Base-by-base conservation (phyloP, 225 moss, liverwort and hornwort species). In the Asterella californica region DNA sequence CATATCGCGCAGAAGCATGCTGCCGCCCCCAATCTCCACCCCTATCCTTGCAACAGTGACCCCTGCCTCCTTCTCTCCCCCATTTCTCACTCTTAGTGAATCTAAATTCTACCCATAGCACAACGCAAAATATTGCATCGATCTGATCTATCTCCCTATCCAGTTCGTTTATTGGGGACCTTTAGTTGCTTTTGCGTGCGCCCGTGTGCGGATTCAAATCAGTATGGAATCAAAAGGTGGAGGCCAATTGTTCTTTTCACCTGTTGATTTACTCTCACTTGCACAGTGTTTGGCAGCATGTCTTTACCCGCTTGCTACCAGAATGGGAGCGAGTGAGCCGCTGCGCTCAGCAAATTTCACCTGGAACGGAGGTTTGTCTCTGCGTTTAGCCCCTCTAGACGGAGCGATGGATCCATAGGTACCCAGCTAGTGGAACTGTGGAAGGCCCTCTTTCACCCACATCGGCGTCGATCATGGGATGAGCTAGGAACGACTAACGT, bases 1-100 rank as follows among this genome's bases (percentile, higher is more conserved):
- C 75, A 75, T 33, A 21, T 75, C 33, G 75, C 75, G 75, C 55
- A 75, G 14, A 34, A 53, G 50, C 75, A 55, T 34, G 75, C 54
- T 75, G 75, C 75, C 75, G 53, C 19, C 75, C 75, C 75, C 55
- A 34, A 50, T 75, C 50, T 75, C 52, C 55, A 75, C 75, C 55
- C 72, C 27, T 72, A 27, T 25, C 24, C 9, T 21, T 48, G 38
- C 42, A 45, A 70, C 42, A 38, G 69, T 70, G 42, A 38, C 36
- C 30, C 38, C 22, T 42, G 38, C 6, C 42, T 70, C 42, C 69
- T 38, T 18, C 5, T 45, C 69, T 37, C 69, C 9, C 61, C 11
- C 19, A 7, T 4, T 11, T 52, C 57, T 24, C 22, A 24, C 42
- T 10, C 69, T 42, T 70, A 22, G 18, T 37, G 69, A 42, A 70